These are phyloP conservation scores for Aspergillus sp. DNA, from an alignment of 2,329 filamentous ascomycete species.

Conservation along the genomic window DNA sequence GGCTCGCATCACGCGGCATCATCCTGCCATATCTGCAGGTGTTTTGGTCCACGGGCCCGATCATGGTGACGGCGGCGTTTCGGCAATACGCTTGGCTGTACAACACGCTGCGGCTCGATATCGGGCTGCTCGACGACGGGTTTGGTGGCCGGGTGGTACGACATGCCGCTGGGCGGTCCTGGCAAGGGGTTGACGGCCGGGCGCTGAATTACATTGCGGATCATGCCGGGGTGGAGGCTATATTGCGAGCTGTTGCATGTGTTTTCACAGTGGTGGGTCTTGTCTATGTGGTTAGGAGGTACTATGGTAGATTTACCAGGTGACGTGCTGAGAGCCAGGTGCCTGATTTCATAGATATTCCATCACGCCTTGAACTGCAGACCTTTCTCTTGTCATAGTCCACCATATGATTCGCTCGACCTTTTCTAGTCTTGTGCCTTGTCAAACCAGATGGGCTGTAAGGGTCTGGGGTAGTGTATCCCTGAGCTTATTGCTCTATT, in stretches of 20 bases:
- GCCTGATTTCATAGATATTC: too few species aligned
- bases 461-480: too few species aligned
- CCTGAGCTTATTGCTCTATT: too few species aligned
- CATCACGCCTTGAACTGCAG: too few species aligned
- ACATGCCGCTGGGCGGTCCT: conserved; percentile 17
- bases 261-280: neutral
- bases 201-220: conserved; percentile 17
- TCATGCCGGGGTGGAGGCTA: neutral
- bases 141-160: conserved; percentile 10
- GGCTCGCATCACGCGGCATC: conserved; percentile 7
- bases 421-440: too few species aligned
- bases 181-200: conserved; percentile 17
- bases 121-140: conserved; percentile 14
- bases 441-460: too few species aligned
- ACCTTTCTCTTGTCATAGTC: too few species aligned
- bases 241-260: neutral
- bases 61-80: conserved; percentile 18
- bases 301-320: neutral
- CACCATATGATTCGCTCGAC: too few species aligned
- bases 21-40: conserved; percentile 18
- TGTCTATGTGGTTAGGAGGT: neutral
- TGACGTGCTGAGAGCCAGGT: too few species aligned
- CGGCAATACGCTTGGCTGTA: conserved; percentile 10
- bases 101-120: neutral
- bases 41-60: conserved; percentile 21